Evolutionary conservation across 148 eudicot species (phyloP), one percentile per base, ranked within the genome.

Genomic region (Amaranthus cruentus): DNA sequence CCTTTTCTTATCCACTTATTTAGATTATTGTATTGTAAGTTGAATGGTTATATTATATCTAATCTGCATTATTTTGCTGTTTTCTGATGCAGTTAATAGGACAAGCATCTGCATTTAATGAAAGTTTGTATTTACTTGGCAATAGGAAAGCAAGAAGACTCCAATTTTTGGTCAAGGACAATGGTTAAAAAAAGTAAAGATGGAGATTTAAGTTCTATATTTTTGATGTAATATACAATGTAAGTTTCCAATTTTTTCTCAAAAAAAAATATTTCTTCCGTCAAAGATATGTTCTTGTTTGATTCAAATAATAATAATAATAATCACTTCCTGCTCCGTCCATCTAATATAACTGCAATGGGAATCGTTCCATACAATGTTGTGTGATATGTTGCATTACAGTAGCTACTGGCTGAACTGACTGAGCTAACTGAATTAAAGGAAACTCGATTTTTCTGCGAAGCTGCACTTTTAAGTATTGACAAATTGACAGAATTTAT

Each of bases 21-120:
- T 8, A 53, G 47, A 15, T 66, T 3, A 64, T 47, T 48, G 42
- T 14, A 14, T 47, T 13, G 49, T 15, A 15, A 66, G 13, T 66
- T 49, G 13, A 18, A 66, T 66, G 14, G 54, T 49, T 66, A 15
- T 48, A 42, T 6, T 66, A 66, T 15, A 66, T 66, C 55, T 66
- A 66, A 66, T 66, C 11, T 66, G 6, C 43, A 66, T 15, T n/a
- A 48, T 15, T 18, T 0, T 66, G 55, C 6, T 14, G 28, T 49
- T 66, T 13, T 66, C 69, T 47, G 38, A 66, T 66, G 54, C 55
- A 49, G 43, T 47, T 14, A 42, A 6, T 0, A 66, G 49, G 38
- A 11, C 18, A 49, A 48, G 49, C 69, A 66, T 66, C 54, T n/a
- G 69, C 69, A 66, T 66, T 66, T 15, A 65, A 65, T 65, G 38